Percentiles rank a stretch among this genome's conserved stretches.
phyloP scores from a whole-genome alignment of 768 basidiomycete species.

The Termitomyces sp. region DNA sequence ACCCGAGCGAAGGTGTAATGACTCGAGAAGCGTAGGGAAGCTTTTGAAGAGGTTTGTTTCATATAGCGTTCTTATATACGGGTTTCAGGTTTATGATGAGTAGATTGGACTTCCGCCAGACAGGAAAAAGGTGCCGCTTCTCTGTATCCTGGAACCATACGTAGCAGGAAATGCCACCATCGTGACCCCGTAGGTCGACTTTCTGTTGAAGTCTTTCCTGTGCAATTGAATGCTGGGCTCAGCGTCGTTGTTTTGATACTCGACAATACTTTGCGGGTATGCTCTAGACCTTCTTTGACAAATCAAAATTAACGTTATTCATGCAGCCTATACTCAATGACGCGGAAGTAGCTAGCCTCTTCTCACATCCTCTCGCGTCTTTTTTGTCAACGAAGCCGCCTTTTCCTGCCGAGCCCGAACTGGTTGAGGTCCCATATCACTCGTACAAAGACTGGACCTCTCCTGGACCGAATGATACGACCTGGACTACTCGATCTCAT shows the following conservation, averaged over 20 bases:
- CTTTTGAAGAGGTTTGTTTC: slow-evolving; percentile 75
- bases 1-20: background rate
- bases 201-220: background rate
- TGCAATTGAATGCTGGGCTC: background rate
- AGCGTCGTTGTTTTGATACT: slow-evolving; percentile 85
- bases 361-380: slow-evolving; percentile 77
- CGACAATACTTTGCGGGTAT: slow-evolving; percentile 68
- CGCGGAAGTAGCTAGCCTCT: slow-evolving; percentile 73
- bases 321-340: slow-evolving; percentile 72
- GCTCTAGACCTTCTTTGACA: slow-evolving; percentile 9
- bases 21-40: slow-evolving; percentile 65
- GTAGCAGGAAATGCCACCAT: slow-evolving; percentile 65
- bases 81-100: background rate
- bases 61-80: background rate
- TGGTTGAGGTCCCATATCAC: slow-evolving; percentile 59
- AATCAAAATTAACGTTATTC: background rate
- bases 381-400: slow-evolving; percentile 63
- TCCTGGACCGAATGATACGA: slow-evolving; percentile 30
- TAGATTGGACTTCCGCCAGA: slow-evolving; percentile 85
- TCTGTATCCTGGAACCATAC: slow-evolving; percentile 79
- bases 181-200: slow-evolving; percentile 71
- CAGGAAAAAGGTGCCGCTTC: slow-evolving; percentile 58
- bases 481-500: slow-evolving; percentile 53
- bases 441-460: slow-evolving; percentile 51
- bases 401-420: slow-evolving; percentile 47